Conservation (phyloP, 1,139 yeast species). For the Debaryomycetaceae sp. region DNA sequence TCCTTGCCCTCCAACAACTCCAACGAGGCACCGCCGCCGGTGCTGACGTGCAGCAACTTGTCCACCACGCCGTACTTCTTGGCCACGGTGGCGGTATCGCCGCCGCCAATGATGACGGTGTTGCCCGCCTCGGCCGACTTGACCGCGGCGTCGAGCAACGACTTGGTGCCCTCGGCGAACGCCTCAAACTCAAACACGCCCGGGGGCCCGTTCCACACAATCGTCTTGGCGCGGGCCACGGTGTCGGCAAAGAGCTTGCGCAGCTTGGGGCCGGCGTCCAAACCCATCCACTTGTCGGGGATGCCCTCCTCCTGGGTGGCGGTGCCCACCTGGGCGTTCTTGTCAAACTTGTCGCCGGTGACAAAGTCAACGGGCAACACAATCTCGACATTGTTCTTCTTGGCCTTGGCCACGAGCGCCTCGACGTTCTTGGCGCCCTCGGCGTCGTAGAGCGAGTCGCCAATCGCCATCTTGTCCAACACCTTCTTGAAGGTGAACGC, state of each 20-base stretch:
- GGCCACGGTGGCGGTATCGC: slow-evolving; percentile 98
- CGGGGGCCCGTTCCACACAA: slow-evolving; percentile 99
- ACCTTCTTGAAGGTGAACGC: slow-evolving; percentile 97
- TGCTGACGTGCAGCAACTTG: slow-evolving; percentile 93
- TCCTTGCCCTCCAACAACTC: slow-evolving; percentile 97
- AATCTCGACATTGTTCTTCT: slow-evolving; percentile 86
- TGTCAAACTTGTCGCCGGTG: slow-evolving; percentile 88
- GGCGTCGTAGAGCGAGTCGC: slow-evolving; percentile 83
- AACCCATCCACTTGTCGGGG: slow-evolving; percentile 91
- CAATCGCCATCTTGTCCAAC: slow-evolving; percentile 76
- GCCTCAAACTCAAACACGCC: slow-evolving; percentile 96
- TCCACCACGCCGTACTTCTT: slow-evolving; percentile 95
- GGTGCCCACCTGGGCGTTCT: slow-evolving; percentile 77
- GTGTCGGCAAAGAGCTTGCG: slow-evolving; percentile 70
- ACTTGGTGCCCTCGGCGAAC: slow-evolving; percentile 86
- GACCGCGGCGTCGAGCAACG: slow-evolving; percentile 82
- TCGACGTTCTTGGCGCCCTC: slow-evolving; percentile 94
- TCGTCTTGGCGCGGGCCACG: slow-evolving; percentile 89
- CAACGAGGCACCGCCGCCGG: slow-evolving; percentile 99
- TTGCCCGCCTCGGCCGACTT: slow-evolving; percentile 81
- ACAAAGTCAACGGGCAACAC: slow-evolving; percentile 92
- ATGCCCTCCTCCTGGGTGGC: slow-evolving; percentile 88
- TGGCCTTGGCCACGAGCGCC: slow-evolving; percentile 86
- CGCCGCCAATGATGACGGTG: slow-evolving; percentile 98
- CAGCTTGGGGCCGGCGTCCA: slow-evolving; percentile 90